These are phyloP conservation scores for Backusella westeae DNA, from an alignment of 192 early-diverging fungal species.

Conservation along the genomic window DNA sequence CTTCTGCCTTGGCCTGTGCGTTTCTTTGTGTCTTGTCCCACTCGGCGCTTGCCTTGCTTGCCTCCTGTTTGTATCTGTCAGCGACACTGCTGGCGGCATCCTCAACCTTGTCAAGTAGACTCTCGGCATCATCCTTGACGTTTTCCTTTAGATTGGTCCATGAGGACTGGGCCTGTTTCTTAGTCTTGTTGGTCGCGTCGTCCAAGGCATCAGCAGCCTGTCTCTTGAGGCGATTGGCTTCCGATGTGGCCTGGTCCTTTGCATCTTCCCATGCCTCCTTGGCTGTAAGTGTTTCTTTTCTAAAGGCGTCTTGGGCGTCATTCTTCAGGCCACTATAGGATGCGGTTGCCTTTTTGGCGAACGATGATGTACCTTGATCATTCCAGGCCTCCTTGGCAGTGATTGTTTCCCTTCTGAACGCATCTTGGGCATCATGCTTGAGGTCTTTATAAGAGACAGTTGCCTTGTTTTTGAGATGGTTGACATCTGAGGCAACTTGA, in stretches of 20 bases:
- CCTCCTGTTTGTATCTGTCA: neutral
- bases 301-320: neutral
- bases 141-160: neutral
- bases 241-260: slow-evolving; percentile 1
- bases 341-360: neutral
- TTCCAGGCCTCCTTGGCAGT: neutral
- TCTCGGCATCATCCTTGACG: neutral
- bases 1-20: neutral
- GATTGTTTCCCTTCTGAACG: neutral
- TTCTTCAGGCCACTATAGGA: no score
- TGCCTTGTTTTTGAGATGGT: neutral
- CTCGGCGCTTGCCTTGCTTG: neutral
- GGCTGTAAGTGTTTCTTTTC: neutral
- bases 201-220: neutral
- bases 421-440: neutral
- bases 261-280: neutral
- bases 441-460: neutral
- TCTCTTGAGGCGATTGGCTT: slow-evolving; percentile 1
- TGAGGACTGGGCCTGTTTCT: neutral
- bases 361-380: neutral
- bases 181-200: neutral
- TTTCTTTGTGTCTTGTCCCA: neutral
- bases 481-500: neutral
- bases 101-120: neutral
- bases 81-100: neutral